Evolutionary conservation across 2,329 filamentous ascomycete genomes (phyloP), one percentile per base, ranked within the genome.

Genomic region (Penicillium sumatraense): DNA sequence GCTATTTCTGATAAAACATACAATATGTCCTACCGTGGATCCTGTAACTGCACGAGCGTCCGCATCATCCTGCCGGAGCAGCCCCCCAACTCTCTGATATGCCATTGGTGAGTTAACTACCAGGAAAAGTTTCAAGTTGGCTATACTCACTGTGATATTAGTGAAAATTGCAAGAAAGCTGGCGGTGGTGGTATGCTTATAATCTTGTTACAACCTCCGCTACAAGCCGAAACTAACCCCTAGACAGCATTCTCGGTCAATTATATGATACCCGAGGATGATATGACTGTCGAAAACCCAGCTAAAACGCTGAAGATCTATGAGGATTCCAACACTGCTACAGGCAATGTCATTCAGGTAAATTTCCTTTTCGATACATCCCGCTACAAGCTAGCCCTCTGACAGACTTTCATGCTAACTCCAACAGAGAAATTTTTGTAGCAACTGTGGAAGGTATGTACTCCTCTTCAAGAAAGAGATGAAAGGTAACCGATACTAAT

Each of bases 11-110:
- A 31, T n/a, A 20, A 31, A 23, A 9, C 16, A 14, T 27, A 21
- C 21, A 52, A 14, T 5, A 68, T 68, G 65, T 29, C 56, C 10
- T 68, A 66, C n/a, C 59, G 45, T 13, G 65, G 64, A 21, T 57
- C 59, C 18, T 68, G 65, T 51, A 68, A 68, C 29, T 68, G 65
- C 51, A 50, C 57, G 18, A 64, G 55, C 24, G 27, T 68, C 27
- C 56, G 52, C 35, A 53, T 68, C 26, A 56, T 58, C 14, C 62
- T 68, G 9, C 55, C 58, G 3, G 24, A 57, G 23, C 62, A 64
- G 44, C 65, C 65, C 2, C 6, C 51, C 0, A 56, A 33, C 13
- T 54, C 63, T 3, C 11, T 57, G 13, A 3, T 66, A 14, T 68
- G 65, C 27, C 63, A 68, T 45, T 68, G 65, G 64, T 68, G 49